Evolutionary conservation across 148 eudicot species (phyloP), one percentile per base, ranked within the genome.

Genomic region (Amaranthus hypochondriacus): DNA sequence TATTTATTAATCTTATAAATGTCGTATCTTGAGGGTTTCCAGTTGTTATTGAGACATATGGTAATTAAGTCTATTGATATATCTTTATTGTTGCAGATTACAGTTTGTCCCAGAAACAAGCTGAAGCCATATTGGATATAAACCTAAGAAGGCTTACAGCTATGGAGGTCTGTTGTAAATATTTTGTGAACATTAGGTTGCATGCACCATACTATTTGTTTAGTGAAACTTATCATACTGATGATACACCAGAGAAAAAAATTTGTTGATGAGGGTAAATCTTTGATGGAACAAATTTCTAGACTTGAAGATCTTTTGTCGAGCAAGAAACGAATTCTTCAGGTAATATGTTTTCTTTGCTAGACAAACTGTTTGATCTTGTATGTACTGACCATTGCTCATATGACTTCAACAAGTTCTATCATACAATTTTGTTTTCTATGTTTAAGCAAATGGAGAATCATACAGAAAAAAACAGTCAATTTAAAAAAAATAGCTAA

Each of bases 51-150:
- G 14, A 47, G 15, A 54, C 42, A 5, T 10, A 3, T 66, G 10
- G 48, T 13, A 10, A 9, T 44, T 48, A 58, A 62, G 55, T 50
- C 47, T 64, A 5, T 53, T 47, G 59, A 43, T 66, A 47, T 64
- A 54, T 61, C 54, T 43, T 79, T 59, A 74, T 75, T 78, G 46
- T 61, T 82, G 77, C 91, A 95, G 99, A 79, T 73, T 92, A 85
- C 71, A 84, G 71, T 77, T 83, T 95, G 84, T 87, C 97, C 72
- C 96, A 90, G 62, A 95, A 90, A 82, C 99, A 95, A 89, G 96
- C 96, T 76, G 97, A 92, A 73, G 96, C 99, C 52, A 88, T 95
- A 86, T 71, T 95, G 80, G 99, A 92, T 79, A 92, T 95, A 49
- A 90, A 85, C 81, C 82, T 95, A 78, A 87, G 99, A 83, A 87